Evolutionary conservation across 768 basidiomycete species (phyloP).

Genomic region (Boletus vermiculosoides): DNA sequence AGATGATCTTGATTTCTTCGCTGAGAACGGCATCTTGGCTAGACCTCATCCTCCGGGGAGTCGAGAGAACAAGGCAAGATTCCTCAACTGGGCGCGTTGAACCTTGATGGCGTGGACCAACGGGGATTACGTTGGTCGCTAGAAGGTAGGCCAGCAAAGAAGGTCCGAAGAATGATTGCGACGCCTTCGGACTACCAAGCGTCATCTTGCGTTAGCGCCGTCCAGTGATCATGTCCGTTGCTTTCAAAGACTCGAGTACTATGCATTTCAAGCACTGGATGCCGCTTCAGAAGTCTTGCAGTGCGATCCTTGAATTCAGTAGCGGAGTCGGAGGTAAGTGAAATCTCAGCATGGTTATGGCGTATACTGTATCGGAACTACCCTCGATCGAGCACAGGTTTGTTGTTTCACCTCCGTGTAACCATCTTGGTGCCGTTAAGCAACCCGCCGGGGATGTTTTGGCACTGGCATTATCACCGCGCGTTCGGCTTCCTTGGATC

Average conservation of each 20-base stretch:
- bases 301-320: neutral
- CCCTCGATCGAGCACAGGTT: slow-evolving; percentile 7
- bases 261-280: neutral
- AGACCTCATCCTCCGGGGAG: neutral
- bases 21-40: neutral
- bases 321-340: neutral
- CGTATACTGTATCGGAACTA: neutral
- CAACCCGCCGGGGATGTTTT: slow-evolving; percentile 10
- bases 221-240: neutral
- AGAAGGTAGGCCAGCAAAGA: slow-evolving; percentile 18
- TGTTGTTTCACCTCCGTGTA: slow-evolving; percentile 10
- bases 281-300: neutral
- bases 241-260: neutral
- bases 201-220: neutral
- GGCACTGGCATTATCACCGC: slow-evolving; percentile 9
- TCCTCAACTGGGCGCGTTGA: neutral
- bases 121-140: slow-evolving; percentile 18
- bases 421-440: slow-evolving; percentile 19
- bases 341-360: slow-evolving; percentile 1
- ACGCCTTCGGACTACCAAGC: slow-evolving; percentile 15
- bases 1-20: neutral
- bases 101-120: neutral
- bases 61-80: neutral
- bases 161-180: slow-evolving; percentile 17
- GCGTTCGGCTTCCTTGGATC: slow-evolving; percentile 19